phyloP scores from a whole-genome alignment of 2,329 filamentous ascomycete species.

The Colletotrichum kahawae region DNA sequence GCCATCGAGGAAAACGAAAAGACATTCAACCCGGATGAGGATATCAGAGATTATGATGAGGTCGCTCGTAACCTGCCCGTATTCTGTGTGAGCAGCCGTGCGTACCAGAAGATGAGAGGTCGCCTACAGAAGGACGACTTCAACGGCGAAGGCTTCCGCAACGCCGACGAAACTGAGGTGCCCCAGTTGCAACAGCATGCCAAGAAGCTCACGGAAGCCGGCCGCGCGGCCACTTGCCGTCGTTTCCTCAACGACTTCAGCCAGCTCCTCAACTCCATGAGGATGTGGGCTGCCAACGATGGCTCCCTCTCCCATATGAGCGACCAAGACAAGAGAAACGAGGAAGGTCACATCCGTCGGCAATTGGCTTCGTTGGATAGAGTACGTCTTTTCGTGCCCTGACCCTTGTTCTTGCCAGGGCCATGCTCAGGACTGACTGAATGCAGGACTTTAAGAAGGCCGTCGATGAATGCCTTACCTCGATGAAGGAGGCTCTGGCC shows the following conservation, averaged over 20 bases:
- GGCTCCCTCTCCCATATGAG: constrained; percentile 21
- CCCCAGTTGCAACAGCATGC: constrained; percentile 61
- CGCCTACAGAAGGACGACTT: constrained; percentile 56
- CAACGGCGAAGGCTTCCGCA: constrained; percentile 54
- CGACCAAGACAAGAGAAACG: constrained; percentile 19
- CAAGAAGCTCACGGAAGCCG: constrained; percentile 10
- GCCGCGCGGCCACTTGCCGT: constrained; percentile 24
- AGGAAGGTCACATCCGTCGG: constrained; percentile 18
- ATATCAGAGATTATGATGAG: constrained; percentile 62
- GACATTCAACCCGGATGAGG: constrained; percentile 30
- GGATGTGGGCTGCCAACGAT: constrained; percentile 28
- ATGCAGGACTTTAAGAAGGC: constrained; percentile 22
- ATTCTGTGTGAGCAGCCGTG: constrained; percentile 68
- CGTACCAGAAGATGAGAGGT: constrained; percentile 66
- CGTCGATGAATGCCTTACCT: constrained; percentile 19
- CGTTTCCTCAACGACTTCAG: constrained; percentile 26
- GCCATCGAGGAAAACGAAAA: constrained; percentile 12
- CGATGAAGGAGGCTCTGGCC: constrained; percentile 19
- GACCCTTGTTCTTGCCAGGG: background rate
- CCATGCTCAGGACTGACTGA: background rate
- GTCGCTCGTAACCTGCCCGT: constrained; percentile 63
- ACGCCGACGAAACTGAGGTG: constrained; percentile 61
- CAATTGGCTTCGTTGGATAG: constrained; percentile 21
- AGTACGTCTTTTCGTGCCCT: background rate
- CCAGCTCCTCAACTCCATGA: constrained; percentile 29